Evolutionary conservation across 148 eudicot species (phyloP).

Genomic region (Nepenthes mirabilis): DNA sequence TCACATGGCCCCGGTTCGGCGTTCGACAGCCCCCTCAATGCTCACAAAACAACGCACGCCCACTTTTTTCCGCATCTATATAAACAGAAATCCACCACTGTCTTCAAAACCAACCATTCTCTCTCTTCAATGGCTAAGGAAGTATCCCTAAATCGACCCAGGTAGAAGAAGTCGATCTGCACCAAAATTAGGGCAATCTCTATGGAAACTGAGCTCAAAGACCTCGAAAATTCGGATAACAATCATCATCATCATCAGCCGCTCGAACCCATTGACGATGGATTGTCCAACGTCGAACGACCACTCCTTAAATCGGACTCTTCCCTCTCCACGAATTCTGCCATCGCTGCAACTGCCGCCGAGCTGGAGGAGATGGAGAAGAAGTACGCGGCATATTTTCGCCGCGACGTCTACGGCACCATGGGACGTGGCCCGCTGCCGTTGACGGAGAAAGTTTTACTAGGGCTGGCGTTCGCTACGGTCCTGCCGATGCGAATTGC

Average conservation of each 20-base stretch:
- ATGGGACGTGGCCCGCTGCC: constrained; percentile 62
- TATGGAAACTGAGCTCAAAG: constrained; percentile 61
- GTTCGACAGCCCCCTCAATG: too few relatives aligned
- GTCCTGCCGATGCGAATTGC: constrained; percentile 47
- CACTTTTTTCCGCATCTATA: too few relatives aligned
- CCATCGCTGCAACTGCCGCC: constrained; percentile 10
- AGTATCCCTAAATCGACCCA: too few relatives aligned
- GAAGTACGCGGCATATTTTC: constrained; percentile 66
- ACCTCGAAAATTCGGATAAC: constrained; percentile 4
- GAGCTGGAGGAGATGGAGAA: constrained; percentile 47
- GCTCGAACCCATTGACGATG: constrained; percentile 18
- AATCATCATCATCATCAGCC: constrained; percentile 6
- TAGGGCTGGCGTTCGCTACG: constrained; percentile 34
- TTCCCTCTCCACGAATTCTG: constrained; percentile 4
- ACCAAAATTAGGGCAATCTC: not conserved
- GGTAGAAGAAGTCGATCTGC: not conserved
- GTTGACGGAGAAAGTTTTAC: constrained; percentile 31
- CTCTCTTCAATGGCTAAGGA: too few relatives aligned
- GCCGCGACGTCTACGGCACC: constrained; percentile 57
- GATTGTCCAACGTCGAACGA: constrained; percentile 13
- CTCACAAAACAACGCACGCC: too few relatives aligned
- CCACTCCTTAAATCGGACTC: constrained; percentile 47
- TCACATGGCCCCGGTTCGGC: too few relatives aligned
- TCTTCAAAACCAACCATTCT: too few relatives aligned
- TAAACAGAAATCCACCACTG: too few relatives aligned